A percentile compares a stretch with the other conserved stretches of the same genome.
phyloP scores from a whole-genome alignment of 495 filamentous ascomycete species.

The Lichenothelia convexa region DNA sequence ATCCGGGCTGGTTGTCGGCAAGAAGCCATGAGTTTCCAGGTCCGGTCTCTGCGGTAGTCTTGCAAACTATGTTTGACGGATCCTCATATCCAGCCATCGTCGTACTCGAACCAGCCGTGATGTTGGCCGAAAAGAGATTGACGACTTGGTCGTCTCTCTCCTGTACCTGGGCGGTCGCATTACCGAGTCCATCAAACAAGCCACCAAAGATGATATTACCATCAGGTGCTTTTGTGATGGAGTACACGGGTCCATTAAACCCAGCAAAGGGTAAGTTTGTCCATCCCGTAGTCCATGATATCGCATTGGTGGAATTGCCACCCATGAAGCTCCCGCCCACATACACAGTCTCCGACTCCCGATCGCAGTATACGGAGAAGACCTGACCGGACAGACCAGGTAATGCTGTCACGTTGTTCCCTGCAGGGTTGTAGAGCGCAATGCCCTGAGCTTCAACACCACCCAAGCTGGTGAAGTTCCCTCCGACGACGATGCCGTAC shows the following conservation, averaged over 20 bases:
- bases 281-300: slow-evolving; percentile 71
- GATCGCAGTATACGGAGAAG: slow-evolving; percentile 64
- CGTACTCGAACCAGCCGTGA: slow-evolving; percentile 45
- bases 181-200: slow-evolving; percentile 78
- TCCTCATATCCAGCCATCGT: slow-evolving; percentile 49
- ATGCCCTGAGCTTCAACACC: slow-evolving; percentile 57
- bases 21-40: slow-evolving; percentile 69
- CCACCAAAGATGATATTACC: slow-evolving; percentile 86
- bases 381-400: slow-evolving; percentile 68
- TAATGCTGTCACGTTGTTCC: slow-evolving; percentile 47
- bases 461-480: slow-evolving; percentile 90
- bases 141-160: slow-evolving; percentile 55
- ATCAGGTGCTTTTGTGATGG: slow-evolving; percentile 60
- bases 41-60: slow-evolving; percentile 42
- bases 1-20: slow-evolving; percentile 59
- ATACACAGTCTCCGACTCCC: slow-evolving; percentile 66
- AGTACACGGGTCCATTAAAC: slow-evolving; percentile 83
- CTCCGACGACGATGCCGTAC: slow-evolving; percentile 64
- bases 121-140: slow-evolving; percentile 60
- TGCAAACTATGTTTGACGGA: slow-evolving; percentile 73
- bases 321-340: slow-evolving; percentile 73
- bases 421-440: slow-evolving; percentile 59
- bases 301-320: slow-evolving; percentile 69
- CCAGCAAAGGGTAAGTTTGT: slow-evolving; percentile 75
- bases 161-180: slow-evolving; percentile 40